Evolutionary conservation across 345 rosid genomes (phyloP), one percentile per base, ranked within the genome.

Genomic region (Ceriops zippeliana): DNA sequence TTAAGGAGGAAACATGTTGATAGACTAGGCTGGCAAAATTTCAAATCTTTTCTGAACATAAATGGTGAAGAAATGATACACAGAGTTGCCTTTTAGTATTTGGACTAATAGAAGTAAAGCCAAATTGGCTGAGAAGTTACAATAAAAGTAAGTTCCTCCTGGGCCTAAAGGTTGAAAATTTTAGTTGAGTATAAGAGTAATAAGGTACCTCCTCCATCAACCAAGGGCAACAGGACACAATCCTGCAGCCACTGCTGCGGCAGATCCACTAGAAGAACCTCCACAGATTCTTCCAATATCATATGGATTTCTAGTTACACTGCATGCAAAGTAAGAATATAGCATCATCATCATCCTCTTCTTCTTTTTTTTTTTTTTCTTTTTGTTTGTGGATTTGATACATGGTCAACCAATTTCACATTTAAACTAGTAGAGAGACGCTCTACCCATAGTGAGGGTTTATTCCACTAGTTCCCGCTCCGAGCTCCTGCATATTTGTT

Each of bases 401-500:
- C 17, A 11, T 42, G 17, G 17, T 3, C 3, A 42, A 13, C 16
- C 16, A 2, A 20, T 42, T 16, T 59, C 46, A 5, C 17, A 34
- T 34, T 52, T 30, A 6, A 52, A 22, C 9, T 15, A 53, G 32
- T 30, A 16, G 59, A 56, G 16, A 24, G 28, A 7, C 5, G 17
- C 10, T 24, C 16, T 73, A 67, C 96, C 96, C 96, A 8, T 87
- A 85, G 52, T 87, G 96, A 61, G 96, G 96, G 81, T 89, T 89
- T 28, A 87, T 89, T 34, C 91, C 96, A 61, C 87, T 89, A 0
- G 90, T 87, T 70, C 96, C 91, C 26, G 90, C 91, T 5, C 96
- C 96, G 15, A 89, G 87, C 83, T 89, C 96, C 58, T 89, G 96
- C 96, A 89, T 89, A 49, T 89, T 89, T 34, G 91, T 89, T 74